Evolutionary conservation across 805 yeast species (phyloP), one percentile per base, ranked within the genome.

Genomic region (Saccharomyces kudriavzevii): DNA sequence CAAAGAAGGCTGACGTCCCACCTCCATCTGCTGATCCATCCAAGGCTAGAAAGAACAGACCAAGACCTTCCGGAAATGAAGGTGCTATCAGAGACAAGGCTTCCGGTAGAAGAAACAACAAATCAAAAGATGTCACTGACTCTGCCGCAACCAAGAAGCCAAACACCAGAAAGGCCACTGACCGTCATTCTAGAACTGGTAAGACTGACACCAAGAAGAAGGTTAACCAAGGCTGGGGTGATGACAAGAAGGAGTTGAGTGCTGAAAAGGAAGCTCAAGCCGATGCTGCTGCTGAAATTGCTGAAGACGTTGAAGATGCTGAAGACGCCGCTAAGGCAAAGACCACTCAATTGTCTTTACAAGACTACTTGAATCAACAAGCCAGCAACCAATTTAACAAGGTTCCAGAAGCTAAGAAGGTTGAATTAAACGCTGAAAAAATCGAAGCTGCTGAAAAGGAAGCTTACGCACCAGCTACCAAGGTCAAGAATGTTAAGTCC

Each of bases 171-270:
- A 69, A 66, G 63, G 56, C 76, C 72, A 62, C 70, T 60, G 98
- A 92, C 83, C 94, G 96, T 76, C 94, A 84, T 70, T 82, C 92
- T 62, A 87, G 87, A 79, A 70, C 88, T 61, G 89, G 85, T 69
- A 88, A 87, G 80, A 72, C 82, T 67, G 97, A 90, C 78, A 78
- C 96, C 64, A 81, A 79, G 64, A 91, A 89, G 85, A 84, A 86
- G 74, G 80, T 85, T 68, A 81, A 79, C 73, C 85, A 84, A 75
- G 91, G 90, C 62, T 89, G 96, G 92, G 96, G 96, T 70, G 89
- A 84, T 70, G 82, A 85, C 74, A 76, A 76, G 63, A 81, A 78
- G 71, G 87, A 83, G 78, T 78, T 76, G 68, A 85, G 78, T 61
- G 86, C 78, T 60, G 89, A 83, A 72, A 63, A 63, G 56, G 83